Evolutionary conservation across 1,284 basidiomycete genomes (phyloP), one percentile per base, ranked within the genome.

Genomic region (Ganoderma meredithae): DNA sequence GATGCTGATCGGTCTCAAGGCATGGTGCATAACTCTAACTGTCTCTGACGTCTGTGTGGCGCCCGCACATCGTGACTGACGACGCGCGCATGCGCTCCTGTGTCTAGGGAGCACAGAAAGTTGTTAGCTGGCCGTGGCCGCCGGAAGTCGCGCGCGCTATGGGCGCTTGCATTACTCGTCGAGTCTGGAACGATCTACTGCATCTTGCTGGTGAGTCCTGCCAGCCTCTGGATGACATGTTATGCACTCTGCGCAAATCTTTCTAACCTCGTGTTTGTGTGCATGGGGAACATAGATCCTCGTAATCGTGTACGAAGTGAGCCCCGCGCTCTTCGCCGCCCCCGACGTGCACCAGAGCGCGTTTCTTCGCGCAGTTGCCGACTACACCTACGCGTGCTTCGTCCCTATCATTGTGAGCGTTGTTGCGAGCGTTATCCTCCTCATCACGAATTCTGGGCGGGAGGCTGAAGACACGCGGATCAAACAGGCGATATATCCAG

Each of bases 101-200:
- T 47, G 9, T n/a, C 33, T 36, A 49, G 61, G 61, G 33, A 19
- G 33, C 31, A 36, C 36, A 27, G 43, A n/a, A 12, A 10, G 19
- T 12, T 6, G 31, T 25, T 55, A 56, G 64, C 53, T 6, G 43
- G 44, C 31, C n/a, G 13, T 22, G 47, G 33, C 12, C 43, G 27
- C 9, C 0, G n/a, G 31, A 62, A 39, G 31, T 39, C 33, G 33
- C 61, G n/a, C 13, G 61, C 8, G 19, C 33, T 62, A 19, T 36
- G 25, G 44, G 43, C 47, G 31, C 47, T 62, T 31, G 43, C 43
- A 2, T n/a, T 62, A 3, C 47, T 62, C 8, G 61, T 52, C 6
- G 61, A 62, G 43, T 62, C 61, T 2, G 47, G 61, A 7, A 39
- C 33, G 44, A 49, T 47, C 25, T 62, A 62, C 31, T 62, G 43